phyloP scores from a whole-genome alignment of 164 flowering plant species.

The Berberis thunbergii region DNA sequence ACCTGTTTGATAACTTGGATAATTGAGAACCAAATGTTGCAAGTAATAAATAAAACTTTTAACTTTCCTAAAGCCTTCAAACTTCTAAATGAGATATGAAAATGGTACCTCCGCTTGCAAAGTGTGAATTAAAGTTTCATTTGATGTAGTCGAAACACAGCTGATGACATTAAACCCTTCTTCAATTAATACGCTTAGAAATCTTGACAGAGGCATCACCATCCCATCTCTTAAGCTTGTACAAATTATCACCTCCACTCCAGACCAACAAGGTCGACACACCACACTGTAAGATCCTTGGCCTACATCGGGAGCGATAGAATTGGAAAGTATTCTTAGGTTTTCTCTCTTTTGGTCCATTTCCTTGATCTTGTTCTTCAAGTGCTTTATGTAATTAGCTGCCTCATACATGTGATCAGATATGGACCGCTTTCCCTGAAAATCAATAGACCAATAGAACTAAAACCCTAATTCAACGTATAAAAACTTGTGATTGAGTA shows the following conservation, averaged over 20 bases:
- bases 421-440: conserved; percentile 40
- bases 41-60: not conserved
- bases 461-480: too few species aligned
- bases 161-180: conserved; percentile 14
- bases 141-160: conserved; percentile 3
- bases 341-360: conserved; percentile 26
- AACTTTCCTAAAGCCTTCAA: not conserved
- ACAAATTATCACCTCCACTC: conserved; percentile 22
- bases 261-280: conserved; percentile 14
- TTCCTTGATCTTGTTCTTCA: conserved; percentile 30
- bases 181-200: conserved; percentile 16
- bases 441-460: not conserved
- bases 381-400: conserved; percentile 1
- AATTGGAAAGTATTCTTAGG: conserved; percentile 12
- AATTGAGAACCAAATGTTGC: not conserved
- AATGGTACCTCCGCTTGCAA: conserved; percentile 6
- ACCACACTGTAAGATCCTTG: not conserved
- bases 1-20: not conserved
- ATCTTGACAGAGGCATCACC: conserved; percentile 15
- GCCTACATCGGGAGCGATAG: not conserved
- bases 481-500: too few species aligned
- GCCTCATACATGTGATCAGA: conserved; percentile 36
- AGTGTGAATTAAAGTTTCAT: not conserved
- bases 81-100: not conserved
- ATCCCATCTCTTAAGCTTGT: not conserved